Conservation (phyloP, 352 stramenopile genomes). For the Globisporangium ultimum region DNA sequence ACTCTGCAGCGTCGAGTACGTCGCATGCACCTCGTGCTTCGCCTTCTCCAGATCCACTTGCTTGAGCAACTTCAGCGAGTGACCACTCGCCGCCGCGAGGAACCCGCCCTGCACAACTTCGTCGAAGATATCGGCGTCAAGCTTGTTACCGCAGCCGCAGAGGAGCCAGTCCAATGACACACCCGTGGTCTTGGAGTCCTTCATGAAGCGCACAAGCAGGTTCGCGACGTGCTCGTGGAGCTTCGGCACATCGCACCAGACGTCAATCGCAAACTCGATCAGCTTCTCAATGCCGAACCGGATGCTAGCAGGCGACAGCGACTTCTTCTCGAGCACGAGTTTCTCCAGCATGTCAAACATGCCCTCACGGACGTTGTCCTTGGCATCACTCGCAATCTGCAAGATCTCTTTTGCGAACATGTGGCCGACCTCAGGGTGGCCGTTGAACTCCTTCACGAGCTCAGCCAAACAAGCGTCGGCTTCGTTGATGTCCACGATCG, state of each 20-base stretch:
- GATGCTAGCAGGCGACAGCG: constrained; percentile 52
- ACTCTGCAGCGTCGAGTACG: constrained; percentile 51
- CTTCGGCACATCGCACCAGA: constrained; percentile 84
- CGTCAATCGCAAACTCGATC: constrained; percentile 52
- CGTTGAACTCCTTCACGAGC: constrained; percentile 63
- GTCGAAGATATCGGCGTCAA: constrained; percentile 61
- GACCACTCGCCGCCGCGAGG: constrained; percentile 44
- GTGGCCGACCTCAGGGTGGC: constrained; percentile 49
- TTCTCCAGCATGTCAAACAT: constrained; percentile 75
- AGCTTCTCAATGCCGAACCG: constrained; percentile 57
- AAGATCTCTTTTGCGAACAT: constrained; percentile 61
- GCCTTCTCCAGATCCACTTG: constrained; percentile 34
- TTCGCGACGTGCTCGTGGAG: constrained; percentile 70
- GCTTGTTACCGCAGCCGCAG: constrained; percentile 32
- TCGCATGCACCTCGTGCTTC: constrained; percentile 45
- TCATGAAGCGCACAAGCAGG: constrained; percentile 71
- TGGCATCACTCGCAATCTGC: constrained; percentile 63
- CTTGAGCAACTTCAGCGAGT: constrained; percentile 47
- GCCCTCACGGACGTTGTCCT: constrained; percentile 39
- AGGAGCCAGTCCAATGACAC: constrained; percentile 75
- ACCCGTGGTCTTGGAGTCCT: constrained; percentile 46
- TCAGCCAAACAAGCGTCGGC: constrained; percentile 61
- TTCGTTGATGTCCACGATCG: constrained; percentile 66
- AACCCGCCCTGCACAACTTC: constrained; percentile 73
- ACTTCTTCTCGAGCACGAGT: constrained; percentile 58